Percentiles rank a stretch among this genome's conserved stretches.
These are phyloP conservation scores for Nitzschia sp. DNA, from an alignment of 108 stramenopile genomes.

Conservation along the genomic window DNA sequence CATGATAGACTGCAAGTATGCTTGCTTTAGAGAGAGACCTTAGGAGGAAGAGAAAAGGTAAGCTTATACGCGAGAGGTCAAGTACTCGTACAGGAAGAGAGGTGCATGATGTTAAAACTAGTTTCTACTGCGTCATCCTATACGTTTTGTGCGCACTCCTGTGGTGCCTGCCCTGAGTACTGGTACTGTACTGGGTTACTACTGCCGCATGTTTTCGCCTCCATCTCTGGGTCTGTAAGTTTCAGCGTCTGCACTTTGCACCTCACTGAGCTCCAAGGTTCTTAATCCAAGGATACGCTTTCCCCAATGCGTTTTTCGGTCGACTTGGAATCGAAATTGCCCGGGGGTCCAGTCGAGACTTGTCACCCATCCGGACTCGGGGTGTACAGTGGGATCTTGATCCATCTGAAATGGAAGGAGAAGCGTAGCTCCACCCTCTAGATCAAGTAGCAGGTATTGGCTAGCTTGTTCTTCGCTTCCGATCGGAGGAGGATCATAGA, in stretches of 20 bases:
- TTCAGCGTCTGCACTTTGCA: conserved; percentile 75
- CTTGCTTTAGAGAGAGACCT: too few species aligned
- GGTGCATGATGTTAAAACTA: too few species aligned
- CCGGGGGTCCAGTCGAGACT: conserved; percentile 89
- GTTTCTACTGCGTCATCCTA: too few species aligned
- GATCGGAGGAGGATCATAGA: conserved; percentile 88
- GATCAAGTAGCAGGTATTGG: conserved; percentile 73
- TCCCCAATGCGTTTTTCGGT: conserved; percentile 74
- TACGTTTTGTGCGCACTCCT: too few species aligned
- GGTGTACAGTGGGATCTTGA: conserved; percentile 52
- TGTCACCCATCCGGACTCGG: conserved; percentile 68
- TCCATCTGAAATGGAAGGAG: conserved; percentile 76
- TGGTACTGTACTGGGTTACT: too few species aligned
- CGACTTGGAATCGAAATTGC: conserved; percentile 79
- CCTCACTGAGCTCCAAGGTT: conserved; percentile 84
- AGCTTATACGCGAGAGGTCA: too few species aligned
- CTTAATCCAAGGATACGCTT: conserved; percentile 64
- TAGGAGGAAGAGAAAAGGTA: too few species aligned
- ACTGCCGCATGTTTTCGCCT: conserved; percentile 41
- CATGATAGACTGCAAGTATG: too few species aligned
- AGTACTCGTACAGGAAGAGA: too few species aligned
- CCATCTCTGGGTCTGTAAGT: conserved; percentile 81
- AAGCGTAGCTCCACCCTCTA: conserved; percentile 81
- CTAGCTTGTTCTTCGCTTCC: conserved; percentile 63
- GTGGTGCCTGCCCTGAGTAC: too few species aligned